Conservation (phyloP, 176 grass and related monocot genomes). For the Oryza glumipatula region DNA sequence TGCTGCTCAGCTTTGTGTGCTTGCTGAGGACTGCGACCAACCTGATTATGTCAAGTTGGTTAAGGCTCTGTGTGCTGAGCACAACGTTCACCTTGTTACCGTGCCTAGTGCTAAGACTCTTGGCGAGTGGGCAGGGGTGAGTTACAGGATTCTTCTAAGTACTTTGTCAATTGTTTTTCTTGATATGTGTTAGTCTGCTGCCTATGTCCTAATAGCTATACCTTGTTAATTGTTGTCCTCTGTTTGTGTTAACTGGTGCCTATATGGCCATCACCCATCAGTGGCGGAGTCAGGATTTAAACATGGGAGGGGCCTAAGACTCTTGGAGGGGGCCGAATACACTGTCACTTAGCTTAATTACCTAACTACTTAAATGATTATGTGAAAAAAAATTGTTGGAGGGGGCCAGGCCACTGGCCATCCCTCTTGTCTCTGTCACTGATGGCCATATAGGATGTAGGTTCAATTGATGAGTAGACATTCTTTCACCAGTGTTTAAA, state of each 20-base stretch:
- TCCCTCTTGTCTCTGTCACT: no score
- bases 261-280: neutral
- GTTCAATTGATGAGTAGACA: neutral
- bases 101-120: slow-evolving; percentile 61
- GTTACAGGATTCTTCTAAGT: slow-evolving; percentile 12
- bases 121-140: slow-evolving; percentile 63
- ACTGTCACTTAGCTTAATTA: no score
- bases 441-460: no score
- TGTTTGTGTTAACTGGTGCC: neutral
- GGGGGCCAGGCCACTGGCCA: no score
- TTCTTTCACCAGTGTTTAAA: neutral
- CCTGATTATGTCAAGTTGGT: slow-evolving; percentile 66
- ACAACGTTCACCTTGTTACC: slow-evolving; percentile 62
- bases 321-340: no score
- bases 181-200: neutral
- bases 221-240: neutral
- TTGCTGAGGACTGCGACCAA: slow-evolving; percentile 61
- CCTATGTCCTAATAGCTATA: neutral
- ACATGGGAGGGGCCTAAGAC: no score
- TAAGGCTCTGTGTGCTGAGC: slow-evolving; percentile 57
- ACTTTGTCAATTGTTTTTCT: neutral
- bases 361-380: no score
- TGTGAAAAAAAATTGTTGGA: no score
- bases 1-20: slow-evolving; percentile 51
- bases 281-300: no score